A percentile compares a stretch with the other conserved stretches of the same genome.
Evolutionary conservation across 2,329 filamentous ascomycete genomes (phyloP).

Genomic region (Graphilbum fragrans): DNA sequence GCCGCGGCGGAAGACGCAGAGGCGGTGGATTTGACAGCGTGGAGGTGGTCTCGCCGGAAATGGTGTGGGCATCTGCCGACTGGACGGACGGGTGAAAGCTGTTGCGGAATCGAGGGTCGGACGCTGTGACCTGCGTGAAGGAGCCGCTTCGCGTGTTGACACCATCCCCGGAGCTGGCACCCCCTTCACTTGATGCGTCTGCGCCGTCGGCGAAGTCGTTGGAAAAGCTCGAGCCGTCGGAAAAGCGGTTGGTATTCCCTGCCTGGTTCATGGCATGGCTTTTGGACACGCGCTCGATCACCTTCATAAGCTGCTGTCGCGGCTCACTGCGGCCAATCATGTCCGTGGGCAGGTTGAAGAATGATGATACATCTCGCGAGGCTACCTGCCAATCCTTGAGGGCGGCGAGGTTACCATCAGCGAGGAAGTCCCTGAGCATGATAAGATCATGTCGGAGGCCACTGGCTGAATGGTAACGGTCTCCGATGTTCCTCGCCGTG

Average conservation of each 20-base stretch:
- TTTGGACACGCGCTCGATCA: slow-evolving; percentile 66
- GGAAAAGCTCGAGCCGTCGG: slow-evolving; percentile 41
- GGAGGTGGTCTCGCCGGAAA: slow-evolving; percentile 37
- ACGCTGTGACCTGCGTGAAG: slow-evolving; percentile 30
- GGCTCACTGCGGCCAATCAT: slow-evolving; percentile 75
- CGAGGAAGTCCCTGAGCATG: slow-evolving; percentile 61
- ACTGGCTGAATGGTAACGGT: slow-evolving; percentile 81
- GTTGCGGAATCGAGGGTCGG: slow-evolving; percentile 27
- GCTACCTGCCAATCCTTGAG: slow-evolving; percentile 66
- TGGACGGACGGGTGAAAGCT: slow-evolving; percentile 27
- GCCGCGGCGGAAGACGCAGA: slow-evolving; percentile 25
- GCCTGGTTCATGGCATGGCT: slow-evolving; percentile 41
- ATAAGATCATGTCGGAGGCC: slow-evolving; percentile 73
- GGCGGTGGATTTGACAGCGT: slow-evolving; percentile 24
- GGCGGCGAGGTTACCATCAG: slow-evolving; percentile 59
- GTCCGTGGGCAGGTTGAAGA: slow-evolving; percentile 71
- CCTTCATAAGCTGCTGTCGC: slow-evolving; percentile 53
- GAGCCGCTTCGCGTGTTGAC: slow-evolving; percentile 35
- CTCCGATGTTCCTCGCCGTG: slow-evolving; percentile 76
- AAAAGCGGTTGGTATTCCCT: slow-evolving; percentile 30
- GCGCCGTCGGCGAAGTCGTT: slow-evolving; percentile 33
- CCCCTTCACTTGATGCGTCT: slow-evolving; percentile 46
- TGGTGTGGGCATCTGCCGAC: slow-evolving; percentile 29
- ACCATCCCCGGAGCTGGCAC: slow-evolving; percentile 42
- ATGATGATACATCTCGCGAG: slow-evolving; percentile 79